These are phyloP conservation scores for Hericium coralloides DNA, from an alignment of 768 basidiomycete species.

Conservation along the genomic window DNA sequence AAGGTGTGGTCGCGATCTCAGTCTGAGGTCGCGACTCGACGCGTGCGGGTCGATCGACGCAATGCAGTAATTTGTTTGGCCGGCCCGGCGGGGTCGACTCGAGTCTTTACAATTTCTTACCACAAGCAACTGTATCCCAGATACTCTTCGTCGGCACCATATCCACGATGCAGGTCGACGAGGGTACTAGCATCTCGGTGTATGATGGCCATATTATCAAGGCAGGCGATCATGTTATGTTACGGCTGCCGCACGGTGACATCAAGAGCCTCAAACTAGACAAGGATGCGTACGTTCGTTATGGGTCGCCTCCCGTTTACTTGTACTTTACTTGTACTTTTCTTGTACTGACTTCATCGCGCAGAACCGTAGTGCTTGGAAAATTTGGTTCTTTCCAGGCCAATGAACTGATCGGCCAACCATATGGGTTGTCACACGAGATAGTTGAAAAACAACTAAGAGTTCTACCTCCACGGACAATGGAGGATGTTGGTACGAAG, in stretches of 20 bases:
- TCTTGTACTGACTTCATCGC: neutral
- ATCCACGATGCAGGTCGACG: neutral
- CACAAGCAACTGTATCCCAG: neutral
- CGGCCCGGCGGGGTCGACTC: neutral
- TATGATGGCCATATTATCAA: constrained; percentile 31
- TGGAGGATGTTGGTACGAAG: constrained; percentile 69
- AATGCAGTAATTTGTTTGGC: neutral
- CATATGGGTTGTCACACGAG: constrained; percentile 87
- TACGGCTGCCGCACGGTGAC: constrained; percentile 74
- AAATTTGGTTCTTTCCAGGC: constrained; percentile 80
- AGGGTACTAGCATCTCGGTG: neutral
- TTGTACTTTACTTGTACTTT: neutral
- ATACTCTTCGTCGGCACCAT: neutral
- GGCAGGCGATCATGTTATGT: constrained; percentile 67
- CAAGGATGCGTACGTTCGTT: constrained; percentile 17
- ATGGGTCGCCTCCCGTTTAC: neutral
- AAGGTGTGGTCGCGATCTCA: too few relatives aligned
- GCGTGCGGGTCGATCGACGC: neutral
- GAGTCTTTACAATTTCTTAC: neutral
- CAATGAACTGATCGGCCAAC: constrained; percentile 70
- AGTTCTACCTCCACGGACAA: constrained; percentile 47
- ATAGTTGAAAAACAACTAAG: constrained; percentile 64
- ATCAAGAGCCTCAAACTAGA: constrained; percentile 68
- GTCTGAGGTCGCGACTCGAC: too few relatives aligned
- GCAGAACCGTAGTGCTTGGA: constrained; percentile 53